Base-by-base conservation (phyloP, 352 stramenopile species). In the Pythium pyrilobum region DNA sequence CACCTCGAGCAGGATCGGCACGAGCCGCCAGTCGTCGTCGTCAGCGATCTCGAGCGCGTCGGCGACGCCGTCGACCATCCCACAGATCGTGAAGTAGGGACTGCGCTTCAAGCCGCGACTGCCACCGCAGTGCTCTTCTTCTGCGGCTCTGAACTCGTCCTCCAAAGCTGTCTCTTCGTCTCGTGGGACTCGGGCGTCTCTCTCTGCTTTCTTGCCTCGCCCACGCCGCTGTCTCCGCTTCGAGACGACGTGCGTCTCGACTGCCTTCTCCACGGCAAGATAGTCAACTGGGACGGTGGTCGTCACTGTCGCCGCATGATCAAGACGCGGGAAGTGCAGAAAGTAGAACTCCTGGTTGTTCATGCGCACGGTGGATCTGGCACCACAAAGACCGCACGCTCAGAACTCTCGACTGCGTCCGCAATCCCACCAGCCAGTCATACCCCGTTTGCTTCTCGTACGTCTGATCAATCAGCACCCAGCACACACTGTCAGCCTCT, bases 31-130 rank as follows among this genome's bases (percentile, higher is more conserved):
- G 37, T 83, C 67, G 41, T 85, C 78, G 29, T 85, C 73, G 2
- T 64, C 56, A 4, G 55, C 50, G 46, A 89, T 89, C 1, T 37
- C 56, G 25, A 92, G 60, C 11, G 69, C 52, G 57, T 92, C 81
- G 12, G 75, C 59, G 24, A 89, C 62, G 20, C 81, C 81, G 39
- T 92, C 81, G n/a, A 92, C 74, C 81, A 89, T 89, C 20, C 81
- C 81, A 38, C 78, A 89, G 32, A 92, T 85, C 12, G 74, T 81
- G 49, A 91, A 91, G 32, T 75, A 81, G 0, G 36, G 46, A 11
- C 10, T 12, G 1, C 3, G n/a, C 1, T n/a, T 16, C 28, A 3
- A 40, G 16, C n/a, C 2, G 5, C 13, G 2, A 23, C 55, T 24
- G 21, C 48, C 41, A 5, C 57, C 13, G 0, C 25, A 41, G 9